Evolutionary conservation across 345 rosid genomes (phyloP), one percentile per base, ranked within the genome.

Genomic region (Euphorbia lathyris): DNA sequence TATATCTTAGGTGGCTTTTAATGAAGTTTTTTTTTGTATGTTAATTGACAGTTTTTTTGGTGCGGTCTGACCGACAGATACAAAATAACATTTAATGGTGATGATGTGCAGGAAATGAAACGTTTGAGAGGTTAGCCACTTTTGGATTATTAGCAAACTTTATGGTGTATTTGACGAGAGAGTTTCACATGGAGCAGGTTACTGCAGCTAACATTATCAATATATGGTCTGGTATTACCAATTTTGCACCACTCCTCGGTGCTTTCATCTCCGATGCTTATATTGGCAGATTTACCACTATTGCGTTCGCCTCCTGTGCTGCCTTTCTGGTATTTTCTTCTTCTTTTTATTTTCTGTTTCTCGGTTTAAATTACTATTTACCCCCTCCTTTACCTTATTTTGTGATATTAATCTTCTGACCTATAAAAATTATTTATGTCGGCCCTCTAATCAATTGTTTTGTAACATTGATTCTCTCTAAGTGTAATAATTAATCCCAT

Each of bases 1-100:
- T 88, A 70, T 69, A 85, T 90, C 51, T 67, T 93, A 84, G 96
- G 95, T 90, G 38, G 66, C 36, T 29, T 52, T 47, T 60, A 34
- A 7, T 34, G 38, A 34, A 34, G 3, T 34, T 34, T 34, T 2
- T 34, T 34, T 2, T 7, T 2, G 7, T 34, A 34, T 34, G 4
- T 34, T n/a, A n/a, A n/a, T 34, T 34, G 38, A 34, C 38, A 34
- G 38, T 23, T 25, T 10, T 56, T 25, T 8, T 57, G 61, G 10
- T n/a, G n/a, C n/a, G 27, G 59, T 10, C 13, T 55, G 26, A 20
- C 25, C n/a, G n/a, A n/a, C n/a, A n/a, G n/a, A n/a, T n/a, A n/a
- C n/a, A n/a, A n/a, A n/a, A 55, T 22, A 6, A 22, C 12, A 20
- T 7, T 23, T 22, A 2, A 22, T 2, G 16, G 16, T 23, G 7